These are phyloP conservation scores for Ilex aquifolium DNA, from an alignment of 257 asterid genomes.

Conservation along the genomic window DNA sequence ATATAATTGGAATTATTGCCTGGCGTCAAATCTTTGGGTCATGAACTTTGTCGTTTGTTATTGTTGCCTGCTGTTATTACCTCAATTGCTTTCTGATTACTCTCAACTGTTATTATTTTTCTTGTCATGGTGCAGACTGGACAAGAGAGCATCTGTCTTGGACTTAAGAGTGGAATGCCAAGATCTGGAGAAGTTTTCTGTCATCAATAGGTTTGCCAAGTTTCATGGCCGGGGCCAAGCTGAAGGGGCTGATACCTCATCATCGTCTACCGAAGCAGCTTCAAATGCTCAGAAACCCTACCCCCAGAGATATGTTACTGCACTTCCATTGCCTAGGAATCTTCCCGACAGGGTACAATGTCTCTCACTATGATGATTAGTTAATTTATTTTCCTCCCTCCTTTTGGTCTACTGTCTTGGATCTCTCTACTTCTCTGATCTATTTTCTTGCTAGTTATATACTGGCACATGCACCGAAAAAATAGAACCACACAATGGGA, in stretches of 20 bases:
- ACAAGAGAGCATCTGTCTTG: slow-evolving; percentile 62
- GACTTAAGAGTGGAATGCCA: slow-evolving; percentile 71
- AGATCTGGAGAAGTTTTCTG: slow-evolving; percentile 76
- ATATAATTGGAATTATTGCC: neutral
- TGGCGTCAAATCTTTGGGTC: neutral
- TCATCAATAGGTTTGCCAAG: slow-evolving; percentile 75
- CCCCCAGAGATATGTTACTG: slow-evolving; percentile 74
- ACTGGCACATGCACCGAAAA: slow-evolving; percentile 32
- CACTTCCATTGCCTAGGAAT: slow-evolving; percentile 62
- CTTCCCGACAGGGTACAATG: slow-evolving; percentile 79
- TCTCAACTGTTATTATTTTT: slow-evolving; percentile 6
- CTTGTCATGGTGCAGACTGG: slow-evolving; percentile 46
- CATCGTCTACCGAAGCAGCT: slow-evolving; percentile 42
- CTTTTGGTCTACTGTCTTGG: slow-evolving; percentile 23
- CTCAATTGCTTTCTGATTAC: neutral
- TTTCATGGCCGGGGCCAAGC: slow-evolving; percentile 76
- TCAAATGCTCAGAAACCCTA: slow-evolving; percentile 34
- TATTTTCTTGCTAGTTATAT: slow-evolving; percentile 19
- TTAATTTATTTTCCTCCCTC: slow-evolving; percentile 23
- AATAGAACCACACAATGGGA: slow-evolving; percentile 27
- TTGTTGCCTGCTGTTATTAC: neutral
- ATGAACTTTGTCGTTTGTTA: neutral
- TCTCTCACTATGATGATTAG: slow-evolving; percentile 54
- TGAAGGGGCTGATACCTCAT: slow-evolving; percentile 44
- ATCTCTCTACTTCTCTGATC: slow-evolving; percentile 18